Conservation (phyloP, 2,329 filamentous ascomycete genomes). For the Venturia carpophila region DNA sequence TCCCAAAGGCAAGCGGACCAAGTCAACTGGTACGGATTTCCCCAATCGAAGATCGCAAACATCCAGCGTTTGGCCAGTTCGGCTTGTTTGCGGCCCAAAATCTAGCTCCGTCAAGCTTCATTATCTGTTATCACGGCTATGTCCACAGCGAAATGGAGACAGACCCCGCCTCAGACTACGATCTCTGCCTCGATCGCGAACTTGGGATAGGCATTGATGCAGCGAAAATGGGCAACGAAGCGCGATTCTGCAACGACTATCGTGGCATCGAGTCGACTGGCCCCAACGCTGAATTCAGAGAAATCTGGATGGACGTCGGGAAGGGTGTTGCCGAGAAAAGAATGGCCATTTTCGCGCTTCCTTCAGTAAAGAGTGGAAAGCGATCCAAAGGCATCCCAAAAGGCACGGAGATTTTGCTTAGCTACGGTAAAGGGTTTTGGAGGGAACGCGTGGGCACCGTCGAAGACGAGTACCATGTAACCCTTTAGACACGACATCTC, state of each 20-base stretch:
- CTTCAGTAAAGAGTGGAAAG: conserved; percentile 42
- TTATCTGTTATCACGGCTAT: conserved; percentile 44
- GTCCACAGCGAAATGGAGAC: conserved; percentile 38
- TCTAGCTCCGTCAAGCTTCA: conserved; percentile 39
- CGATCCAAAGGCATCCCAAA: conserved; percentile 37
- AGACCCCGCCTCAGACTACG: conserved; percentile 42
- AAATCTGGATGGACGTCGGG: conserved; percentile 32
- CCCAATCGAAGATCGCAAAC: conserved; percentile 33
- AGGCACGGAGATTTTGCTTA: conserved; percentile 46
- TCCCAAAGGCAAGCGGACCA: conserved; percentile 25
- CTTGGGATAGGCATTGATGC: conserved; percentile 43
- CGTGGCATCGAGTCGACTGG: conserved; percentile 35
- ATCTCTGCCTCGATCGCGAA: conserved; percentile 44
- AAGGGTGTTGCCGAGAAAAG: conserved; percentile 37
- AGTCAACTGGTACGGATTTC: conserved; percentile 36
- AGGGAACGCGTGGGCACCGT: conserved; percentile 18
- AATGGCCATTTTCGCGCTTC: conserved; percentile 45
- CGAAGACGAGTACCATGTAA: background rate
- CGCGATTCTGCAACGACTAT: conserved; percentile 48
- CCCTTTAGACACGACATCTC: background rate
- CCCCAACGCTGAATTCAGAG: conserved; percentile 39
- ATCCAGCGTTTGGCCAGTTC: conserved; percentile 42
- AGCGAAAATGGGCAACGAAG: conserved; percentile 42
- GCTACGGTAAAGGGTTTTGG: conserved; percentile 48
- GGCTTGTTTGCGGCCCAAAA: conserved; percentile 42